phyloP scores from a whole-genome alignment of 805 yeast genomes.

The Wickerhamiella shivajii region DNA sequence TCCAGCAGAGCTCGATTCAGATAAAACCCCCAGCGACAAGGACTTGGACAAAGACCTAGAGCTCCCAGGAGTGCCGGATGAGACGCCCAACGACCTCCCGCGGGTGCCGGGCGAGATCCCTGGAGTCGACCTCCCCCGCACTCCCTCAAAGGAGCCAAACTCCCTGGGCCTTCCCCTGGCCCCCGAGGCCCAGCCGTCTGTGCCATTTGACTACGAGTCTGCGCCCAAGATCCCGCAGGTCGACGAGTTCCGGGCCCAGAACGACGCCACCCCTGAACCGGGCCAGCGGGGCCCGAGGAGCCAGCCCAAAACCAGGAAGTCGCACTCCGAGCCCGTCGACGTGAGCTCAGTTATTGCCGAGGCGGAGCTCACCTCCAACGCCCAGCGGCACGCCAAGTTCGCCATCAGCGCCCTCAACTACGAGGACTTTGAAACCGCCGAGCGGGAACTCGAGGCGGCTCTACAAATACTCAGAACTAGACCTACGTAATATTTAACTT shows the following conservation, averaged over 20 bases:
- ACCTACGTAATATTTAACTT: neutral
- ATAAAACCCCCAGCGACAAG: neutral
- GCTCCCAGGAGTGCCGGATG: neutral
- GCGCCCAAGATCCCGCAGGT: slow-evolving; percentile 9
- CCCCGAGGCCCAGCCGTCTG: slow-evolving; percentile 8
- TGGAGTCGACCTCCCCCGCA: slow-evolving; percentile 12
- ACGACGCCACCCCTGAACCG: slow-evolving; percentile 2
- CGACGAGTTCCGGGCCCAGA: slow-evolving; percentile 7
- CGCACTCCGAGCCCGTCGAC: slow-evolving; percentile 12
- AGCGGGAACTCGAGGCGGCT: slow-evolving; percentile 37
- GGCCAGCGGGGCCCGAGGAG: slow-evolving; percentile 6
- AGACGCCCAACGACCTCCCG: neutral
- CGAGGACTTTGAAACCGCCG: slow-evolving; percentile 55
- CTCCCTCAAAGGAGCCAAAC: slow-evolving; percentile 12
- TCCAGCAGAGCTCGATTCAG: neutral
- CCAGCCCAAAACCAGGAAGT: neutral
- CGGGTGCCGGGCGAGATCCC: slow-evolving; percentile 1
- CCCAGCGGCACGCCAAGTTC: slow-evolving; percentile 52
- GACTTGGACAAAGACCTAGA: neutral
- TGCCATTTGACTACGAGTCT: slow-evolving; percentile 11
- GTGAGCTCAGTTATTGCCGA: slow-evolving; percentile 22
- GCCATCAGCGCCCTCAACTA: slow-evolving; percentile 63
- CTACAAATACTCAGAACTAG: slow-evolving; percentile 24
- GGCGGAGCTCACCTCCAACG: slow-evolving; percentile 26
- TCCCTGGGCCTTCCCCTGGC: slow-evolving; percentile 10